Percentiles rank a stretch among this genome's conserved stretches.
phyloP scores from a whole-genome alignment of 495 filamentous ascomycete genomes.

The Hyphodiscus hymeniophilus region DNA sequence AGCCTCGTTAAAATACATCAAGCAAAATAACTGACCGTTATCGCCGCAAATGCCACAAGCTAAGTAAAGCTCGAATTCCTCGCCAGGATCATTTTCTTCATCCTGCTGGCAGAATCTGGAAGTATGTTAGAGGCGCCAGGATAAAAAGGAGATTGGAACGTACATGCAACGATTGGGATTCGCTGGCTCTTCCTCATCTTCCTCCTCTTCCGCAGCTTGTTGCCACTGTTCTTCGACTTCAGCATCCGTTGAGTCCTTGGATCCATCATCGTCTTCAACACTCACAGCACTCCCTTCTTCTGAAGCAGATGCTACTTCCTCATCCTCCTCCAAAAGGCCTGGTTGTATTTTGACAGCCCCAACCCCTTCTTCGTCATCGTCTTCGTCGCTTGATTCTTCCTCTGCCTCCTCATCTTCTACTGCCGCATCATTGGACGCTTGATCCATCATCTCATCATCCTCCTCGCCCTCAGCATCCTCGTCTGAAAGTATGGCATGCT shows the following conservation, averaged over 20 bases:
- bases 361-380: slow-evolving; percentile 58
- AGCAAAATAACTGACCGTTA: slow-evolving; percentile 61
- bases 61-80: slow-evolving; percentile 82
- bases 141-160: slow-evolving; percentile 3
- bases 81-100: slow-evolving; percentile 29
- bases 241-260: slow-evolving; percentile 29
- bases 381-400: slow-evolving; percentile 46
- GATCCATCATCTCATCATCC: slow-evolving; percentile 23
- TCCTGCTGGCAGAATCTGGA: slow-evolving; percentile 23
- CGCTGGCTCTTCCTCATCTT: slow-evolving; percentile 55
- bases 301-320: slow-evolving; percentile 28
- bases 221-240: slow-evolving; percentile 40
- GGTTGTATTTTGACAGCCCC: slow-evolving; percentile 66
- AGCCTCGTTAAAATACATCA: slow-evolving; percentile 25
- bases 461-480: slow-evolving; percentile 24
- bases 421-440: slow-evolving; percentile 27
- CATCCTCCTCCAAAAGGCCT: slow-evolving; percentile 39
- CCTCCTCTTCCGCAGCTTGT: slow-evolving; percentile 54
- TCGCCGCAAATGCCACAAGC: slow-evolving; percentile 75
- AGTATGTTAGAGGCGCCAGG: slow-evolving; percentile 4
- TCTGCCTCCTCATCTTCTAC: slow-evolving; percentile 32
- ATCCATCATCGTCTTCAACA: slow-evolving; percentile 18
- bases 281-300: slow-evolving; percentile 33
- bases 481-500: slow-evolving; percentile 25
- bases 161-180: slow-evolving; percentile 25